Evolutionary conservation across 2,329 filamentous ascomycete genomes (phyloP).

Genomic region (Bipolaris oryzae): DNA sequence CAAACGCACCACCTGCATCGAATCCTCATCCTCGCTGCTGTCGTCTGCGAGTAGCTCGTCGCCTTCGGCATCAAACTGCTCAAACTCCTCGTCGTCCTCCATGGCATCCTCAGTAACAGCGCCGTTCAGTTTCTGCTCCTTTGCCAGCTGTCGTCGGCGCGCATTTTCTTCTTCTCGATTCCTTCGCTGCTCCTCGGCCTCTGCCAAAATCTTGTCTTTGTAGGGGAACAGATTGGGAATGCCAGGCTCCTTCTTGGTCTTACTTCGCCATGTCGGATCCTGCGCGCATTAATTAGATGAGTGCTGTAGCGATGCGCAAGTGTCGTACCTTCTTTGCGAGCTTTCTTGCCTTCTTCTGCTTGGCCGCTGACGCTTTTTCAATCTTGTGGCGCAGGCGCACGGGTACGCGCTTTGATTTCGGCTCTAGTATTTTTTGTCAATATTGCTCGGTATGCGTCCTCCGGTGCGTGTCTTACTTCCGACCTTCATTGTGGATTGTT

Average conservation of each 20-base stretch:
- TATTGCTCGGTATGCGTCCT: neutral
- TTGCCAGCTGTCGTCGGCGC: slow-evolving; percentile 71
- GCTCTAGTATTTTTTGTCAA: slow-evolving; percentile 65
- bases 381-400: slow-evolving; percentile 95
- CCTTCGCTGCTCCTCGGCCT: slow-evolving; percentile 88
- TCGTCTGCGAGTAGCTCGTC: slow-evolving; percentile 56
- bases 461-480: slow-evolving; percentile 43
- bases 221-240: slow-evolving; percentile 98
- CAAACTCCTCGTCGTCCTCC: slow-evolving; percentile 47
- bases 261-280: slow-evolving; percentile 95
- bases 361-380: slow-evolving; percentile 85
- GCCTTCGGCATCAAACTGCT: slow-evolving; percentile 57
- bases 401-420: slow-evolving; percentile 89
- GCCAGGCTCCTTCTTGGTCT: slow-evolving; percentile 95
- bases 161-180: slow-evolving; percentile 78
- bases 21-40: slow-evolving; percentile 62
- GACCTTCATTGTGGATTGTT: slow-evolving; percentile 47
- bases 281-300: slow-evolving; percentile 41
- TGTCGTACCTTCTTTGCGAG: slow-evolving; percentile 74
- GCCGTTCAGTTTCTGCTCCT: slow-evolving; percentile 50
- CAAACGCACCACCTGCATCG: slow-evolving; percentile 58
- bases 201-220: slow-evolving; percentile 91
- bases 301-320: neutral
- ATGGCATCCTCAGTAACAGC: slow-evolving; percentile 44
- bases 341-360: slow-evolving; percentile 90